Percentiles rank a stretch among this genome's conserved stretches.
These are phyloP conservation scores for Galerina marginata DNA, from an alignment of 768 basidiomycete genomes.

Conservation along the genomic window DNA sequence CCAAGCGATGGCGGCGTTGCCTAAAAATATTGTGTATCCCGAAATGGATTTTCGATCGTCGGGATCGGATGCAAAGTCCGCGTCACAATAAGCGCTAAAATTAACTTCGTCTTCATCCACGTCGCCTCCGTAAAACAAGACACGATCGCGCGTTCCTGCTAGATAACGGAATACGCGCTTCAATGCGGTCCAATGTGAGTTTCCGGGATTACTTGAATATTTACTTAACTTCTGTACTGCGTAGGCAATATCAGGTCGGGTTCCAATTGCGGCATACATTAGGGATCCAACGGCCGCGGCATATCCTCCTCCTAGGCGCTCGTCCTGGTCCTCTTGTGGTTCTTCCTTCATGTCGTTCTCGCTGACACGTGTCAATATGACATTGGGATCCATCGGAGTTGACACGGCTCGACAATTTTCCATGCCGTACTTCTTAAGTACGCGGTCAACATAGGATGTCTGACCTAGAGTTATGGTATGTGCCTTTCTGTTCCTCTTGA, in stretches of 20 bases:
- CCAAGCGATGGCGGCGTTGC: no score
- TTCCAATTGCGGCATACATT: no score
- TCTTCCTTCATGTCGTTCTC: background rate
- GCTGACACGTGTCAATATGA: constrained; percentile 27
- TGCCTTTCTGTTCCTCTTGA: constrained; percentile 23
- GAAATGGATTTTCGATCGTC: constrained; percentile 16
- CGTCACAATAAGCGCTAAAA: constrained; percentile 19
- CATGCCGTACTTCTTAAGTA: constrained; percentile 26
- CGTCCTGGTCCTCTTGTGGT: no score
- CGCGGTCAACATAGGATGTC: constrained; percentile 29
- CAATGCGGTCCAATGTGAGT: constrained; percentile 41
- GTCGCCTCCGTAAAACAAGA: no score
- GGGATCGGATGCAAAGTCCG: constrained; percentile 18
- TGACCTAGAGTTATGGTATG: constrained; percentile 33
- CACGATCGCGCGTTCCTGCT: no score
- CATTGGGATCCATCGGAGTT: constrained; percentile 29
- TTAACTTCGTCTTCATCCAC: background rate
- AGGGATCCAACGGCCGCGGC: no score
- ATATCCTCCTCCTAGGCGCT: no score
- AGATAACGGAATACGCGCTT: constrained; percentile 46
- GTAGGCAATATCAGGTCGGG: no score
- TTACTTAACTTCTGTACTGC: no score
- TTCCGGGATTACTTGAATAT: constrained; percentile 36
- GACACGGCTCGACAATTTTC: constrained; percentile 26
- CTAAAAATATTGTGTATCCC: no score